Evolutionary conservation across 495 filamentous ascomycete species (phyloP).

Genomic region (Parmelia sp.): DNA sequence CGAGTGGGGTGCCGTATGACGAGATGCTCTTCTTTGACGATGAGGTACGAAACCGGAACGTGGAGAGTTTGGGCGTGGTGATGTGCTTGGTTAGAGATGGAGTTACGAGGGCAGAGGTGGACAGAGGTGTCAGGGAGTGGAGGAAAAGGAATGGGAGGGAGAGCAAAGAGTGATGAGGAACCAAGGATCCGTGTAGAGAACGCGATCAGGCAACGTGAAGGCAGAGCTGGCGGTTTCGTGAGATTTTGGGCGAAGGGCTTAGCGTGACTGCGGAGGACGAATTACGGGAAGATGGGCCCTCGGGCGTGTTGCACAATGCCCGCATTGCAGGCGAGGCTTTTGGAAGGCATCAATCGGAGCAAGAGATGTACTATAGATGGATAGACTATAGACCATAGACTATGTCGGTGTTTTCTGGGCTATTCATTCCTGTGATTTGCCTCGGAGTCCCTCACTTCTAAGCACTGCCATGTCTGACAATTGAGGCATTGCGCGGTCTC

Average conservation of each 20-base stretch:
- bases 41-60: slow-evolving; percentile 78
- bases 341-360: neutral
- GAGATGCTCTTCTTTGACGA: slow-evolving; percentile 98
- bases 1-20: slow-evolving; percentile 55
- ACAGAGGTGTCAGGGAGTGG: slow-evolving; percentile 76
- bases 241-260: neutral
- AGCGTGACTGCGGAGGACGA: neutral
- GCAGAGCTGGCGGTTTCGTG: neutral
- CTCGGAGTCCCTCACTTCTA: neutral
- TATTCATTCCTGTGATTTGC: neutral
- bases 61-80: slow-evolving; percentile 75
- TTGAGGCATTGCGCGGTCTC: slow-evolving; percentile 8
- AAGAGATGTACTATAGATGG: slow-evolving; percentile 4
- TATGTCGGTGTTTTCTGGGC: neutral
- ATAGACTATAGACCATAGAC: neutral
- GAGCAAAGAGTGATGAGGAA: slow-evolving; percentile 6
- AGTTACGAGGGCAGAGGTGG: slow-evolving; percentile 70
- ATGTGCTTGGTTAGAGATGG: slow-evolving; percentile 78
- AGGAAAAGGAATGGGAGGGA: slow-evolving; percentile 58
- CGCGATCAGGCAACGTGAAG: neutral
- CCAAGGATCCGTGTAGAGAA: neutral
- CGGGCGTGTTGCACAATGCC: neutral
- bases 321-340: slow-evolving; percentile 1
- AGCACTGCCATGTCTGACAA: neutral
- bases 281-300: neutral